phyloP scores from a whole-genome alignment of 1,139 yeast species.

The Blastobotrys indianensis region DNA sequence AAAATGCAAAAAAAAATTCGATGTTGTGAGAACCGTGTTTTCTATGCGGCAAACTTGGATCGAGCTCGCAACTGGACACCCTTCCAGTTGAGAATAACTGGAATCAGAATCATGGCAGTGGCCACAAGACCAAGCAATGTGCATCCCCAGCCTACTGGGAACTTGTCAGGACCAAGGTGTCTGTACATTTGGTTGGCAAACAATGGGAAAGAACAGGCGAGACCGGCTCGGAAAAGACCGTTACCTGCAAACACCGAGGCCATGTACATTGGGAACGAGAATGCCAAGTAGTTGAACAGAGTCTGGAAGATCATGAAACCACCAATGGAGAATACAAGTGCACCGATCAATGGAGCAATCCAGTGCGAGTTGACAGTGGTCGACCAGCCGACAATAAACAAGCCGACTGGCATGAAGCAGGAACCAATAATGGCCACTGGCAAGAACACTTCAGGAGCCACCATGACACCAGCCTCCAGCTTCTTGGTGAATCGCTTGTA shows the following conservation, averaged over 20 bases:
- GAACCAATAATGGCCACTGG: constrained; percentile 43
- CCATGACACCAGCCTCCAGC: constrained; percentile 27
- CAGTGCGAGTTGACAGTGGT: constrained; percentile 58
- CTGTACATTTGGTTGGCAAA: constrained; percentile 48
- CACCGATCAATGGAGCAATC: constrained; percentile 73
- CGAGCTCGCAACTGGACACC: constrained; percentile 49
- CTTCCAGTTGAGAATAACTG: constrained; percentile 30
- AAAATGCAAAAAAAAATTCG: no score
- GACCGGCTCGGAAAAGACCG: constrained; percentile 44
- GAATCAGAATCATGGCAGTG: constrained; percentile 40
- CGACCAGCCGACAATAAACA: constrained; percentile 49
- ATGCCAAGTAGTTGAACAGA: constrained; percentile 62
- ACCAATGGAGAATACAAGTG: constrained; percentile 71
- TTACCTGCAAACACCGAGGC: constrained; percentile 57
- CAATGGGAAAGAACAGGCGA: constrained; percentile 58
- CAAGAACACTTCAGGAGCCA: constrained; percentile 33
- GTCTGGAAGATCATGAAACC: constrained; percentile 67
- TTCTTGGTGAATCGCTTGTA: constrained; percentile 13
- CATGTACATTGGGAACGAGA: constrained; percentile 63
- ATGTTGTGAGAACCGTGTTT: neutral
- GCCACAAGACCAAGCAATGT: constrained; percentile 42
- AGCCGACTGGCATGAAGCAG: constrained; percentile 45
- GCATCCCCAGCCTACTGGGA: constrained; percentile 47
- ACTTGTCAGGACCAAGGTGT: constrained; percentile 32
- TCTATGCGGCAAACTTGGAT: constrained; percentile 16